These are phyloP conservation scores for Hymenoscyphus salicellus DNA, from an alignment of 2,329 filamentous ascomycete genomes.

Conservation along the genomic window DNA sequence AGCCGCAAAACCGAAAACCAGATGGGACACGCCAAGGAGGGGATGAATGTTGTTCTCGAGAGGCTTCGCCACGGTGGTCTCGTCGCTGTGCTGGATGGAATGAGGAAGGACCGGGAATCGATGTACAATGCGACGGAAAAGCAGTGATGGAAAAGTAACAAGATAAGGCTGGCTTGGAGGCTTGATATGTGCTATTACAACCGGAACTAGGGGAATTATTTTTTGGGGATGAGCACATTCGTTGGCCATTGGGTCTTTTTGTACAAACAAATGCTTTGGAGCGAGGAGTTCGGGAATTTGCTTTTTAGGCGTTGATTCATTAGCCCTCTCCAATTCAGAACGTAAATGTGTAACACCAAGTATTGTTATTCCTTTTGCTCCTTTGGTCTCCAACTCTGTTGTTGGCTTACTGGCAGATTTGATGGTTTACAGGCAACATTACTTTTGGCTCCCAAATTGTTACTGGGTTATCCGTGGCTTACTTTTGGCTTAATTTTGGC, in stretches of 20 bases:
- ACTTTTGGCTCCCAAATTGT: no score
- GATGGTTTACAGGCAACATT: no score
- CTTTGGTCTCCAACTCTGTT: no score
- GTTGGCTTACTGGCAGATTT: no score
- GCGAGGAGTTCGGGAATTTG: conserved; percentile 30
- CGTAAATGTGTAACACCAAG: not conserved
- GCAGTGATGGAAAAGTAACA: conserved; percentile 13
- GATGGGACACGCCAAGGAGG: conserved; percentile 75
- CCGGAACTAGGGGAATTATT: conserved; percentile 9
- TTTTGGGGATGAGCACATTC: conserved; percentile 8
- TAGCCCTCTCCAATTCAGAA: conserved; percentile 26
- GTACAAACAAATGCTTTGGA: conserved; percentile 28
- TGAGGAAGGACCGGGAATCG: conserved; percentile 55
- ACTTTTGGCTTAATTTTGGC: no score
- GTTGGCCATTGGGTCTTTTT: conserved; percentile 17
- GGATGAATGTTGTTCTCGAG: conserved; percentile 79
- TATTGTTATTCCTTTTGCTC: not conserved
- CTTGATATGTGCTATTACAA: conserved; percentile 8
- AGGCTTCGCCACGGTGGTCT: conserved; percentile 64
- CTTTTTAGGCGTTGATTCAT: conserved; percentile 19
- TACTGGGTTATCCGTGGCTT: no score
- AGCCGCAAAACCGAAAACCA: conserved; percentile 74
- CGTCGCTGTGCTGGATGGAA: conserved; percentile 67
- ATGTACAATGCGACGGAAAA: conserved; percentile 19
- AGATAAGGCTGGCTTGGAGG: conserved; percentile 8